Conservation (phyloP, 495 filamentous ascomycete genomes). For the Xylaria palmicola region DNA sequence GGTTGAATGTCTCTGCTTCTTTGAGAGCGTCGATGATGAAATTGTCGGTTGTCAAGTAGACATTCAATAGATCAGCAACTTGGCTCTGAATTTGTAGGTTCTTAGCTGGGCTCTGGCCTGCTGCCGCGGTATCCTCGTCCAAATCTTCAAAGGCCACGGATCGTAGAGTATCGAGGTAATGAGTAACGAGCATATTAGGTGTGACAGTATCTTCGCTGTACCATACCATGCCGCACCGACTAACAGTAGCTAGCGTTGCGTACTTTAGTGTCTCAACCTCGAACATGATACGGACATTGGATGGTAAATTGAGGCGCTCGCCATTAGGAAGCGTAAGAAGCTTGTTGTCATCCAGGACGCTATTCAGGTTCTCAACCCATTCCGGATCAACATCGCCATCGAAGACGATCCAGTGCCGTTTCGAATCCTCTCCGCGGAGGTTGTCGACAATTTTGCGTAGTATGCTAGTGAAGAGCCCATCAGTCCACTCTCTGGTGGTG, state of each 20-base stretch:
- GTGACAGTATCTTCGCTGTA: slow-evolving; percentile 98
- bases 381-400: slow-evolving; percentile 98
- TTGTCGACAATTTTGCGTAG: slow-evolving; percentile 98
- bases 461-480: slow-evolving; percentile 97
- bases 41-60: slow-evolving; percentile 70
- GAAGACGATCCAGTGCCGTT: slow-evolving; percentile 98
- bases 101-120: slow-evolving; percentile 76
- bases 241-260: slow-evolving; percentile 93
- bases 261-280: slow-evolving; percentile 99
- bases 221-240: slow-evolving; percentile 99
- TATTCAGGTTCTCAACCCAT: slow-evolving; percentile 99
- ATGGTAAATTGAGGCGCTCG: slow-evolving; percentile 88
- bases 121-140: slow-evolving; percentile 82
- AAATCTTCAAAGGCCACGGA: slow-evolving; percentile 86
- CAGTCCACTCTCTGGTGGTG: slow-evolving; percentile 97
- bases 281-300: slow-evolving; percentile 98
- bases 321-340: slow-evolving; percentile 94
- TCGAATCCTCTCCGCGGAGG: slow-evolving; percentile 90
- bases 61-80: slow-evolving; percentile 73
- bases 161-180: slow-evolving; percentile 82
- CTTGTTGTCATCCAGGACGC: slow-evolving; percentile 98
- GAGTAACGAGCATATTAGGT: slow-evolving; percentile 83
- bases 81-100: slow-evolving; percentile 72
- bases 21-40: slow-evolving; percentile 75
- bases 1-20: slow-evolving; percentile 73